Percentiles rank a stretch among this genome's conserved stretches.
These are phyloP conservation scores for Hemileia vastatrix DNA, from an alignment of 1,284 basidiomycete species.

Conservation along the genomic window DNA sequence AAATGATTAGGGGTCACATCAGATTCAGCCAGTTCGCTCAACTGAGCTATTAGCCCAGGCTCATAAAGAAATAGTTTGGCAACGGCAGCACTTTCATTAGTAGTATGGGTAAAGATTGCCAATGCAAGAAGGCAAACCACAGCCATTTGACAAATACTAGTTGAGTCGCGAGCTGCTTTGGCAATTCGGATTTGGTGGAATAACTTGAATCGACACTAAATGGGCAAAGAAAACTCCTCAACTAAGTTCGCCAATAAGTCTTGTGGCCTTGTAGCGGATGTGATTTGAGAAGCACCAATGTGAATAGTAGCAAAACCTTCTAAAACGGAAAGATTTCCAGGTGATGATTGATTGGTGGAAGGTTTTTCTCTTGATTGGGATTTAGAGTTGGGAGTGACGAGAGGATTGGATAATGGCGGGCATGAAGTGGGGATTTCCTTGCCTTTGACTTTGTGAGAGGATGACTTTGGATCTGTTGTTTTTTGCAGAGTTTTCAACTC, in stretches of 20 bases:
- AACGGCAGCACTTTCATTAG: conserved; percentile 62
- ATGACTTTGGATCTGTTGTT: conserved; percentile 15
- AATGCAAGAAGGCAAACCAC: conserved; percentile 74
- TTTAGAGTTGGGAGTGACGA: conserved; percentile 12
- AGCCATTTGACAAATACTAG: conserved; percentile 68
- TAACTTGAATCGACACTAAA: conserved; percentile 77
- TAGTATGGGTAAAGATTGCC: conserved; percentile 58
- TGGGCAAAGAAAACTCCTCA: conserved; percentile 63
- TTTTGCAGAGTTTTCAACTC: no score
- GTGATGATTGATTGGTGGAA: background rate
- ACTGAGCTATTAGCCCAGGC: conserved; percentile 73
- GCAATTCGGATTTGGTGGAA: conserved; percentile 78
- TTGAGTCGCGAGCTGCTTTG: conserved; percentile 55
- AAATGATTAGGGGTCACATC: conserved; percentile 51
- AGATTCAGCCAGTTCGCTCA: conserved; percentile 79
- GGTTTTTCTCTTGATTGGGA: conserved; percentile 6
- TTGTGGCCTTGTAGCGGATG: conserved; percentile 7
- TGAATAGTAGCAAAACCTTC: conserved; percentile 17
- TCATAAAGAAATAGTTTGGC: conserved; percentile 85
- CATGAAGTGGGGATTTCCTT: no score
- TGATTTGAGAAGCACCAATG: conserved; percentile 2
- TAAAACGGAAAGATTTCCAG: background rate
- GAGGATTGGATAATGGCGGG: no score
- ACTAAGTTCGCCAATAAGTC: conserved; percentile 65
- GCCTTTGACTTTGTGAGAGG: conserved; percentile 17